Conservation (phyloP, 139 green algal genomes). For the Klebsormidium nitens region DNA sequence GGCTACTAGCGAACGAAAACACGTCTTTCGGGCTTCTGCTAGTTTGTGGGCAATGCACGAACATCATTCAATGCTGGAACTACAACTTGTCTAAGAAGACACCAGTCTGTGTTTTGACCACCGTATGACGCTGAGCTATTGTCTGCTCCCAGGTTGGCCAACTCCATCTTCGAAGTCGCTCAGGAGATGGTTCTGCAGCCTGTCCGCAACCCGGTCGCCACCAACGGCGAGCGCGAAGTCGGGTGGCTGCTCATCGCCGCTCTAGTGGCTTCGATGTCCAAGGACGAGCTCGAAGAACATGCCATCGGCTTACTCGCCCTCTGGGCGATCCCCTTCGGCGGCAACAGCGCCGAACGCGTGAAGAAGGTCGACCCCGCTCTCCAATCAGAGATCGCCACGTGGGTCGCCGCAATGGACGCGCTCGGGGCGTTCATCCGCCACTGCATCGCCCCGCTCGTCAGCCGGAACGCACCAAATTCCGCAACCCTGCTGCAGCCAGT, state of each 20-base stretch:
- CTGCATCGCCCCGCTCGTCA: no score
- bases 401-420: slow-evolving; percentile 36
- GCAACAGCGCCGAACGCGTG: slow-evolving; percentile 29
- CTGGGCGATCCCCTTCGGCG: slow-evolving; percentile 39
- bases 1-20: no score
- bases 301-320: slow-evolving; percentile 27
- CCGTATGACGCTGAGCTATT: no score
- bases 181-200: slow-evolving; percentile 25
- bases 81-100: no score
- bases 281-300: slow-evolving; percentile 32
- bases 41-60: no score
- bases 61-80: no score
- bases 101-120: no score
- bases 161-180: slow-evolving; percentile 27
- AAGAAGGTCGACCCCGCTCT: slow-evolving; percentile 16
- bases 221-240: slow-evolving; percentile 22
- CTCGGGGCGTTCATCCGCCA: slow-evolving; percentile 33
- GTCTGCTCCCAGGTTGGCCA: slow-evolving; percentile 20
- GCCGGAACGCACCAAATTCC: no score
- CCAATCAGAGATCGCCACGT: background rate
- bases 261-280: slow-evolving; percentile 24
- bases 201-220: slow-evolving; percentile 3
- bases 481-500: slow-evolving; percentile 21
- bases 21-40: no score
- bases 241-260: slow-evolving; percentile 33